Evolutionary conservation across 2,329 filamentous ascomycete species (phyloP).

Genomic region (Furcasterigmium furcatum): DNA sequence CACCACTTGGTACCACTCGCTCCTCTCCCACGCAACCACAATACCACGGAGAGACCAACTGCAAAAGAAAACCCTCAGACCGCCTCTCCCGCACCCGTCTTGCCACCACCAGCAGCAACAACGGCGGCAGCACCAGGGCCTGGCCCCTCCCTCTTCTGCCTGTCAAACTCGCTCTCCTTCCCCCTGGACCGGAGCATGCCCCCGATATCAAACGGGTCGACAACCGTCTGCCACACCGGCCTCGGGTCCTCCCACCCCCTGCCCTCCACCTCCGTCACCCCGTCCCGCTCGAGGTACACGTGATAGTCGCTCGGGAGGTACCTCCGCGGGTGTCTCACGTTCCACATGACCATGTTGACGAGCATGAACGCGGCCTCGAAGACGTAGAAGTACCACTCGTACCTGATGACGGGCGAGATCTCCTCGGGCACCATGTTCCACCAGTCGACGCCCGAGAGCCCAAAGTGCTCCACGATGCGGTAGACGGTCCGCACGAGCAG

Average conservation of each 20-base stretch:
- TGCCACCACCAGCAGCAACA: no score
- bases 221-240: conserved; percentile 34
- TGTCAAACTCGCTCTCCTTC: neutral
- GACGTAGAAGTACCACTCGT: conserved; percentile 58
- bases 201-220: conserved; percentile 38
- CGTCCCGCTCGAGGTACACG: conserved; percentile 47
- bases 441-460: conserved; percentile 35
- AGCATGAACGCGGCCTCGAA: conserved; percentile 55
- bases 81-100: no score
- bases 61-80: no score
- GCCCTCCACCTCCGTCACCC: conserved; percentile 43
- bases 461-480: conserved; percentile 57
- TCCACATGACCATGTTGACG: conserved; percentile 45
- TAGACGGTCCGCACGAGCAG: conserved; percentile 54
- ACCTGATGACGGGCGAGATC: conserved; percentile 44
- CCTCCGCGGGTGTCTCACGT: conserved; percentile 45
- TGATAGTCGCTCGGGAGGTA: conserved; percentile 46
- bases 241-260: conserved; percentile 46
- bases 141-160: neutral
- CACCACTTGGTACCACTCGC: no score
- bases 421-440: conserved; percentile 29
- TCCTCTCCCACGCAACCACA: no score
- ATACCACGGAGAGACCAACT: no score
- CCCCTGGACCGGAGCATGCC: conserved; percentile 29
- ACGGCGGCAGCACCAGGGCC: no score